Conservation (phyloP, 2,329 filamentous ascomycete genomes). For the Fusarium poae region DNA sequence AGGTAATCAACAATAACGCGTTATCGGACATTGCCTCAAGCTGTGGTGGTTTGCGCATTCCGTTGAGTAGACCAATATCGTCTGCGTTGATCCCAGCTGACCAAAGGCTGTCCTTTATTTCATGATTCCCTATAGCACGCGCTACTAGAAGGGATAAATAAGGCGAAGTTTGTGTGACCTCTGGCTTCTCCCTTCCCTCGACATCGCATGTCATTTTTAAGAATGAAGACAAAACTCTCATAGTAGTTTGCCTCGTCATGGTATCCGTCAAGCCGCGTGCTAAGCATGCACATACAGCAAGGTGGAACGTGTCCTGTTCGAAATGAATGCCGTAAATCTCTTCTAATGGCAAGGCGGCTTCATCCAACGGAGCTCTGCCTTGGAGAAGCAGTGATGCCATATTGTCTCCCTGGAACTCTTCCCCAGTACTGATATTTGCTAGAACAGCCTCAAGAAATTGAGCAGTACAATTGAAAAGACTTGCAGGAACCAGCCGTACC, state of each 20-base stretch:
- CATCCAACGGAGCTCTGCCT: constrained; percentile 70
- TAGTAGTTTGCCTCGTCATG: constrained; percentile 68
- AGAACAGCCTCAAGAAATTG: constrained; percentile 74
- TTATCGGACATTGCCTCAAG: constrained; percentile 67
- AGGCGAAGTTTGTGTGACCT: constrained; percentile 59
- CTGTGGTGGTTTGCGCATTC: constrained; percentile 46
- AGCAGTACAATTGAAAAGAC: constrained; percentile 75
- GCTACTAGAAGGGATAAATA: constrained; percentile 72
- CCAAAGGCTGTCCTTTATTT: constrained; percentile 74
- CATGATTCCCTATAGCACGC: constrained; percentile 67
- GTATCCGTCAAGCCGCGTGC: constrained; percentile 74
- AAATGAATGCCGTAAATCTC: constrained; percentile 76
- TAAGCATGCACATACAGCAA: constrained; percentile 73
- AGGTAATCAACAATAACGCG: constrained; percentile 72
- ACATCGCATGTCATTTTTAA: constrained; percentile 56
- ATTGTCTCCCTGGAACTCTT: constrained; percentile 69
- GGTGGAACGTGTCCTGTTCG: constrained; percentile 73
- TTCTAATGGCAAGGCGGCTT: constrained; percentile 72
- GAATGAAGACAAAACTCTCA: constrained; percentile 73
- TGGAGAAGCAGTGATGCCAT: constrained; percentile 72
- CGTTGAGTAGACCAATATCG: constrained; percentile 48
- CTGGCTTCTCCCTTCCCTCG: constrained; percentile 25
- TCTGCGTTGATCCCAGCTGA: constrained; percentile 65
- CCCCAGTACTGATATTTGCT: constrained; percentile 72
- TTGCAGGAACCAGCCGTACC: constrained; percentile 71